Percentiles rank a stretch among this genome's conserved stretches.
Evolutionary conservation across 108 stramenopile species (phyloP).

Genomic region (Nitzschia inconspicua): DNA sequence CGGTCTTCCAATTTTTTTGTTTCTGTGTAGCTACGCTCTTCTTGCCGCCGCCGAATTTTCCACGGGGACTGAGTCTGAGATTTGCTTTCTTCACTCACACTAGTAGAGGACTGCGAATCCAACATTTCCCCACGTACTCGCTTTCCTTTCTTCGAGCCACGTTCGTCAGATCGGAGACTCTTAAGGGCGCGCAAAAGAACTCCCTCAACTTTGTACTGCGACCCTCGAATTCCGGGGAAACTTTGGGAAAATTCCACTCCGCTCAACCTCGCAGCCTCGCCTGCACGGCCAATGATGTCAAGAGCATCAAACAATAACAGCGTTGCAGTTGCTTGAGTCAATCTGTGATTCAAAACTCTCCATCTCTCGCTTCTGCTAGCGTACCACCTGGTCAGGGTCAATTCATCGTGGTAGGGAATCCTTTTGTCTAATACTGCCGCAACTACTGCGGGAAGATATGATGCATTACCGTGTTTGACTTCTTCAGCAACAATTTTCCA

Average conservation of each 20-base stretch:
- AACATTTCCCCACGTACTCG: too few species aligned
- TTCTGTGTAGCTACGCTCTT: background rate
- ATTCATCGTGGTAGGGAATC: constrained; percentile 75
- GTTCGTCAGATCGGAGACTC: constrained; percentile 75
- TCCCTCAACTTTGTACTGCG: constrained; percentile 86
- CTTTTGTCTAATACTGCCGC: constrained; percentile 65
- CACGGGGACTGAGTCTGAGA: constrained; percentile 83
- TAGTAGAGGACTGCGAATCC: constrained; percentile 18
- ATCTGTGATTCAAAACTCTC: constrained; percentile 72
- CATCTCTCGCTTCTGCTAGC: constrained; percentile 56
- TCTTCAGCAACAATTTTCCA: constrained; percentile 87
- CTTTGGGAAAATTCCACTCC: constrained; percentile 88
- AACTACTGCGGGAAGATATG: constrained; percentile 84
- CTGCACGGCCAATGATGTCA: constrained; percentile 85
- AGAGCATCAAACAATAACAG: constrained; percentile 79
- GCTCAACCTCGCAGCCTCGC: constrained; percentile 89
- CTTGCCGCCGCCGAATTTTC: constrained; percentile 68
- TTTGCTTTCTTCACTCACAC: constrained; percentile 34
- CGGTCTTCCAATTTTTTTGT: constrained; percentile 19
- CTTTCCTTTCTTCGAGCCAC: constrained; percentile 67
- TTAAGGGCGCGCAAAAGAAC: constrained; percentile 78
- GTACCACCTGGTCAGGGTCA: constrained; percentile 77
- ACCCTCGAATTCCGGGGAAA: constrained; percentile 81
- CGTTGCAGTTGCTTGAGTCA: constrained; percentile 62
- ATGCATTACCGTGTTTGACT: constrained; percentile 83